Base-by-base conservation (phyloP, 441 rosid species). In the Adansonia rubrostipa region DNA sequence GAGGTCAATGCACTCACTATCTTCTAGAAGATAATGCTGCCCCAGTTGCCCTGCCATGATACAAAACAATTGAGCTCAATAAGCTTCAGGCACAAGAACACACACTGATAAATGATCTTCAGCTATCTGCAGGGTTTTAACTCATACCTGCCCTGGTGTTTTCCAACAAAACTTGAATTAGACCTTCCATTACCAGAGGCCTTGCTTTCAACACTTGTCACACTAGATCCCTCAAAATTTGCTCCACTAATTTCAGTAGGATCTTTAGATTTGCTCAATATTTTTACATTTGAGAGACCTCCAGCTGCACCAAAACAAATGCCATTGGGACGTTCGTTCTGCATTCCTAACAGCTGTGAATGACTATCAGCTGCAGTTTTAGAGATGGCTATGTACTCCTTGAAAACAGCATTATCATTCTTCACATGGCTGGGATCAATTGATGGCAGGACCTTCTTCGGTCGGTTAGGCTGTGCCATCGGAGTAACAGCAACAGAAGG, bases 401-500 rank as follows among this genome's bases (percentile, higher is more conserved):
- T 69, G 85, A 60, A 58, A 61, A 9, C 54, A 67, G 60, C 42
- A 73, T 72, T 80, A 20, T 81, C 66, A 65, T 75, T 54, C 62
- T 73, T 77, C 51, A 76, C 33, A 57, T 62, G 75, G 71, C 82
- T 86, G 54, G 89, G 76, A 53, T 88, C 92, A 40, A 71, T 54
- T 14, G 91, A 85, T 17, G 87, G 81, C 78, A 78, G 82, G 79
- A 79, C 83, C 81, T 85, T 89, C 80, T 83, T 94, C 47, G 73
- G 73, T 61, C 96, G 95, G 45, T 87, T 85, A 82, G 97, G 81
- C 83, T 91, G 98, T 69, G 99, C 93, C 91, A 96, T 84, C 7
- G 99, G 98, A 78, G 99, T 96, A 82, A 96, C 92, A 77, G 98
- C 97, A 75, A 92, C 90, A 80, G 93, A 84, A 74, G 33, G 33